Percentiles rank a stretch among this genome's conserved stretches.
Conservation (phyloP, 1,284 basidiomycete species). For the Bjerkandera adusta region DNA sequence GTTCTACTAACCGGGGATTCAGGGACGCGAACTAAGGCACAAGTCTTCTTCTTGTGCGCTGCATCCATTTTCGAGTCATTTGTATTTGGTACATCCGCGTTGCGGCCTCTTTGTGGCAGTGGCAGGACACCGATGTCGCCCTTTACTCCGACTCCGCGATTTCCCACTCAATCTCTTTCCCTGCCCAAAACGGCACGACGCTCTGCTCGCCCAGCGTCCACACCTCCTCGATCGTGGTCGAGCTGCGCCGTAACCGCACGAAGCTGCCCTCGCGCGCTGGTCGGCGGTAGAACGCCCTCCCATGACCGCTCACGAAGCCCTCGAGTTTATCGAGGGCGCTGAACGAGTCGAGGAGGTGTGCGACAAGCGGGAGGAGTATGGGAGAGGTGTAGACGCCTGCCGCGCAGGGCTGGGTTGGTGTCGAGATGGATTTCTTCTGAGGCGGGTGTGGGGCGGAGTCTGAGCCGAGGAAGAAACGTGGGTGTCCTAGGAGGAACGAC, state of each 20-base stretch:
- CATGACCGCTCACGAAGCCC: constrained; percentile 76
- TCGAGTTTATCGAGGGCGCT: constrained; percentile 80
- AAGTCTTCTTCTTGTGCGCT: no score
- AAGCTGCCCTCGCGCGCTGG: constrained; percentile 22
- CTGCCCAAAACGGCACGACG: constrained; percentile 92
- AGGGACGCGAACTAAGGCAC: not conserved
- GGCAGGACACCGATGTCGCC: no score
- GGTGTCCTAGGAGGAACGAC: constrained; percentile 62
- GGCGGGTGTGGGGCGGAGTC: constrained; percentile 95
- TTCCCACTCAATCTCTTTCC: constrained; percentile 82
- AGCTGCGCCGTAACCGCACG: constrained; percentile 37
- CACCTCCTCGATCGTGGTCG: constrained; percentile 49
- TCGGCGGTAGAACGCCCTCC: constrained; percentile 77
- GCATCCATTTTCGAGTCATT: no score
- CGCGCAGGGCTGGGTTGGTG: constrained; percentile 77
- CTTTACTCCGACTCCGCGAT: no score
- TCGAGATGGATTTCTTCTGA: constrained; percentile 75
- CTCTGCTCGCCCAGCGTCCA: constrained; percentile 53
- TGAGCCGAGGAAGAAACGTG: constrained; percentile 96
- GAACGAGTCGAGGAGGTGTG: constrained; percentile 84
- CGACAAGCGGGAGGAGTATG: constrained; percentile 85
- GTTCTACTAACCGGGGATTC: no score
- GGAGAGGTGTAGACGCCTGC: constrained; percentile 94
- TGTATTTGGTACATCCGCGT: no score
- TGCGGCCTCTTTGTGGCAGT: no score